A percentile compares a stretch with the other conserved stretches of the same genome.
These are phyloP conservation scores for Solanum gandarillasii DNA, from an alignment of 257 asterid species.

Conservation along the genomic window DNA sequence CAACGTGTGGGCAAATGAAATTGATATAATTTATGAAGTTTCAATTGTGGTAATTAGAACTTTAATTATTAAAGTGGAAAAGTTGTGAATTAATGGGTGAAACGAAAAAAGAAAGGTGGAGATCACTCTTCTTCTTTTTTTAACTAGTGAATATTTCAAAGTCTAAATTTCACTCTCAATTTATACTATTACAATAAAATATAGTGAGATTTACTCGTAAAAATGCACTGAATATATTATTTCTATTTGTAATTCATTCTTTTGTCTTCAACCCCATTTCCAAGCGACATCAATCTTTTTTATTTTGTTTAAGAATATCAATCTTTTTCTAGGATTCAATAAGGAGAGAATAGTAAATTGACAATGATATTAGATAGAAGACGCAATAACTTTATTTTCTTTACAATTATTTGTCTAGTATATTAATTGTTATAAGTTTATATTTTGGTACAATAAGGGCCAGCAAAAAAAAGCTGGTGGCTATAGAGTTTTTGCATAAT, in stretches of 20 bases:
- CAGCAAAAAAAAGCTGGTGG: background rate
- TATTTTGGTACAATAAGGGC: background rate
- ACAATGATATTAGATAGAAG: background rate
- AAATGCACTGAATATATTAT: background rate
- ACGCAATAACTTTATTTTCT: background rate
- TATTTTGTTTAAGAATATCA: background rate
- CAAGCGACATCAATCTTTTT: background rate
- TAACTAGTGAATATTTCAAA: background rate
- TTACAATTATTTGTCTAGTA: background rate
- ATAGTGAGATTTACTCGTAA: background rate
- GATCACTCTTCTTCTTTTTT: background rate
- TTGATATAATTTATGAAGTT: background rate
- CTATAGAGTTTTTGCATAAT: background rate
- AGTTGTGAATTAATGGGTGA: background rate
- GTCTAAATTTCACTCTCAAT: background rate
- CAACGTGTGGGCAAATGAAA: background rate
- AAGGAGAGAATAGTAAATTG: background rate
- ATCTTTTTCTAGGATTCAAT: background rate
- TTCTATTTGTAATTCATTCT: background rate
- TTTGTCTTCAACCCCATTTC: background rate
- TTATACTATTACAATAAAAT: background rate
- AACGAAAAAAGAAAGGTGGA: background rate
- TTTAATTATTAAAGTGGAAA: background rate
- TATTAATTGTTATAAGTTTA: background rate
- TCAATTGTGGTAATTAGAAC: background rate